Evolutionary conservation across 768 basidiomycete genomes (phyloP).

Genomic region (Amanita inopinata): DNA sequence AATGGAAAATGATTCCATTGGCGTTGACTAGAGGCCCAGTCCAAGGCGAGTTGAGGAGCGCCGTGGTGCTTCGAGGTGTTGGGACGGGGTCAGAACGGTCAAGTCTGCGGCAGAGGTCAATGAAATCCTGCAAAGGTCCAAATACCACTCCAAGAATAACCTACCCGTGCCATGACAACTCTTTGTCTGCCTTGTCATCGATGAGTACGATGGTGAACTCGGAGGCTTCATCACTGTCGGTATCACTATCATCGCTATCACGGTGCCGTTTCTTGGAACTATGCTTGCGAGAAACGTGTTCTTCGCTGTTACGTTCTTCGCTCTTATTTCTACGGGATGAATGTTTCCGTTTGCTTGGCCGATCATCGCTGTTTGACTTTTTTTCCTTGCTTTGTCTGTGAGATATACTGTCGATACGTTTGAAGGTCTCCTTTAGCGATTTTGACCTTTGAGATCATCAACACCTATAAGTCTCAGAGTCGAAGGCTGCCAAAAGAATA

Average conservation of each 20-base stretch:
- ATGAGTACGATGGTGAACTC: constrained; percentile 31
- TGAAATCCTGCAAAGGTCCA: not conserved
- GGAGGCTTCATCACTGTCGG: constrained; percentile 13
- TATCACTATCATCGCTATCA: constrained; percentile 6
- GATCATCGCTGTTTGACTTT: not conserved
- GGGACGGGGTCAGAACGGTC: constrained; percentile 22
- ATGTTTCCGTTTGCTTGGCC: not conserved
- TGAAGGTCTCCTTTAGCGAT: not conserved
- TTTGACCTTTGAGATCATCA: constrained; percentile 3
- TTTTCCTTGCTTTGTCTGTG: not conserved
- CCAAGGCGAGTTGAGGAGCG: constrained; percentile 27
- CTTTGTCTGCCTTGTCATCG: constrained; percentile 24
- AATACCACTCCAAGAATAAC: constrained; percentile 11
- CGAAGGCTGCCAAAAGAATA: not conserved
- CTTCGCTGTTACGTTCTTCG: constrained; percentile 5
- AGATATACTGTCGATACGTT: not conserved
- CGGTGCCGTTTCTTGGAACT: constrained; percentile 8
- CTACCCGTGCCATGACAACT: constrained; percentile 35
- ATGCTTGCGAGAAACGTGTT: constrained; percentile 7
- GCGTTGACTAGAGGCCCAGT: constrained; percentile 29
- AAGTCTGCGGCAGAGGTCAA: constrained; percentile 11
- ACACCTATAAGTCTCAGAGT: not conserved
- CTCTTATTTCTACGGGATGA: not conserved
- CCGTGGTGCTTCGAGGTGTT: constrained; percentile 18
- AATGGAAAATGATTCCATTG: constrained; percentile 15